These are phyloP conservation scores for Mercurialis annua DNA, from an alignment of 345 rosid species.

Conservation along the genomic window DNA sequence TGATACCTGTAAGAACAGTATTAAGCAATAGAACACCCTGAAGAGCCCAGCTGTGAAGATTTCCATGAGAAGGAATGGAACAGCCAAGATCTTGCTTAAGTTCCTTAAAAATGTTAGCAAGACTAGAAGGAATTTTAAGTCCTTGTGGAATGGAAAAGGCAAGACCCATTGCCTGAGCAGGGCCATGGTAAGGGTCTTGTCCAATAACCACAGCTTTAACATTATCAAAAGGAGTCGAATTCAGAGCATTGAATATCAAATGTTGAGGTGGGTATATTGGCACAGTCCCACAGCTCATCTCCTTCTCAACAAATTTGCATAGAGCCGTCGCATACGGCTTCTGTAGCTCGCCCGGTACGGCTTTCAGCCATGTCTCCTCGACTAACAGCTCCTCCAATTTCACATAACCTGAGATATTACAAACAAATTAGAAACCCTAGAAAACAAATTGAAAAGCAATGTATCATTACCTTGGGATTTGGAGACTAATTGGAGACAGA, in stretches of 20 bases:
- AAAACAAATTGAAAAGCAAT: not conserved
- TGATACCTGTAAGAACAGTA: conserved; percentile 83
- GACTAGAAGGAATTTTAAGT: conserved; percentile 76
- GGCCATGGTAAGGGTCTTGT: conserved; percentile 98
- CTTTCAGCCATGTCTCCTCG: conserved; percentile 76
- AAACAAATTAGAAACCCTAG: conserved; percentile 2
- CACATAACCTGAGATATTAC: conserved; percentile 34
- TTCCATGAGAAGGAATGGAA: conserved; percentile 82
- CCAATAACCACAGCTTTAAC: conserved; percentile 88
- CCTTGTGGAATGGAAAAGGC: conserved; percentile 89
- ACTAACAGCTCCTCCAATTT: conserved; percentile 77
- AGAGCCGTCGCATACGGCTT: conserved; percentile 62
- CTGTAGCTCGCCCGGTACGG: conserved; percentile 61
- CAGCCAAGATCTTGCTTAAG: conserved; percentile 83
- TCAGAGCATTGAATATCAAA: conserved; percentile 77
- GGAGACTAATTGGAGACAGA: conserved; percentile 56
- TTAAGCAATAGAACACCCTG: conserved; percentile 95
- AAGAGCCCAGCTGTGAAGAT: conserved; percentile 79
- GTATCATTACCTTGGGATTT: conserved; percentile 41
- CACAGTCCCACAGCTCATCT: conserved; percentile 30
- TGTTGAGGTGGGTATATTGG: conserved; percentile 76
- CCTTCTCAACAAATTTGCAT: conserved; percentile 55
- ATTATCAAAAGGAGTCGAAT: conserved; percentile 65
- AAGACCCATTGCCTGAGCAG: conserved; percentile 97
- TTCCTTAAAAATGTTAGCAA: conserved; percentile 84